Evolutionary conservation across 2,329 filamentous ascomycete species (phyloP).

Genomic region (Clonostachys chloroleuca): DNA sequence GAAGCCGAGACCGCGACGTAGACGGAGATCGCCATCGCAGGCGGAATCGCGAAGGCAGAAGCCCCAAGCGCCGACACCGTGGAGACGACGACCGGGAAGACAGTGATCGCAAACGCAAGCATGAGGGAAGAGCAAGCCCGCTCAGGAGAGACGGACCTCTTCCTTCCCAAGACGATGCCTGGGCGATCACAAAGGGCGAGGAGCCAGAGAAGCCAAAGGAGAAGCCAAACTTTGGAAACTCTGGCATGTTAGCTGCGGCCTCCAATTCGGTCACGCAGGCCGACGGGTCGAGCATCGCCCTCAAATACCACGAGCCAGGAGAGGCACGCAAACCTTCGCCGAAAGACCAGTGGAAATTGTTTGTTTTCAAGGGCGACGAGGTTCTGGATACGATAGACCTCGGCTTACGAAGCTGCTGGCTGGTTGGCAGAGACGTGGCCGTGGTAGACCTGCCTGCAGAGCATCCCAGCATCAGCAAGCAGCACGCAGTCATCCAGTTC

Average conservation of each 20-base stretch:
- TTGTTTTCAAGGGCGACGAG: constrained; percentile 83
- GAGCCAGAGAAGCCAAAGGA: constrained; percentile 63
- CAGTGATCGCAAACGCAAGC: constrained; percentile 12
- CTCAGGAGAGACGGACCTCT: constrained; percentile 40
- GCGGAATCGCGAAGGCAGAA: constrained; percentile 26
- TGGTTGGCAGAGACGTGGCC: constrained; percentile 74
- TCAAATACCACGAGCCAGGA: constrained; percentile 94
- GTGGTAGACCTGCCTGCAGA: constrained; percentile 83
- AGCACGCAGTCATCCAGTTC: constrained; percentile 95
- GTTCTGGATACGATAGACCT: constrained; percentile 80
- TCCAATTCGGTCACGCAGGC: constrained; percentile 76
- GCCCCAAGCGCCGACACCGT: constrained; percentile 13
- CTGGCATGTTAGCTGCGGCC: constrained; percentile 80
- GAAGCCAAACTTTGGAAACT: constrained; percentile 79
- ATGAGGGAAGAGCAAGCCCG: constrained; percentile 8
- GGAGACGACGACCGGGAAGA: constrained; percentile 6
- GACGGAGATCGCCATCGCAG: constrained; percentile 14
- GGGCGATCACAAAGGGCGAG: constrained; percentile 39
- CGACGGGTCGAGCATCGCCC: constrained; percentile 68
- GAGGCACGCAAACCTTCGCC: constrained; percentile 85
- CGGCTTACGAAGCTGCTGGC: constrained; percentile 77
- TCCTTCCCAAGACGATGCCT: constrained; percentile 56
- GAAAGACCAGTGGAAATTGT: constrained; percentile 80
- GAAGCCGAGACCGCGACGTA: constrained; percentile 13
- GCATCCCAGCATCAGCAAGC: constrained; percentile 90